A percentile compares a stretch with the other conserved stretches of the same genome.
These are phyloP conservation scores for Aspergillus biplanus DNA, from an alignment of 495 filamentous ascomycete genomes.

Conservation along the genomic window DNA sequence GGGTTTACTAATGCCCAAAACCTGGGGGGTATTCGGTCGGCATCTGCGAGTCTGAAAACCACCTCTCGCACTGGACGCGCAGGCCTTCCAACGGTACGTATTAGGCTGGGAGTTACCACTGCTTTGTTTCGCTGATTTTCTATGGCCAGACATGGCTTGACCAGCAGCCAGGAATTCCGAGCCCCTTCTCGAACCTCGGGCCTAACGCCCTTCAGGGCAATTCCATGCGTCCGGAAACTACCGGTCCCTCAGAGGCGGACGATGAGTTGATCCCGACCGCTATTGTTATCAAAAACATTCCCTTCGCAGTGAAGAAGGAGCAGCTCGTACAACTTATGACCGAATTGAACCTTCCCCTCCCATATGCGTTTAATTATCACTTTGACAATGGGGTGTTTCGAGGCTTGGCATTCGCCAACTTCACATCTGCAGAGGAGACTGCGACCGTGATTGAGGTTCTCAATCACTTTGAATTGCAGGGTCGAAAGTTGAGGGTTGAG, in stretches of 20 bases:
- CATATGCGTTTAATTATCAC: slow-evolving; percentile 99
- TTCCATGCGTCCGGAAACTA: slow-evolving; percentile 55
- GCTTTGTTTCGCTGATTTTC: slow-evolving; percentile 11
- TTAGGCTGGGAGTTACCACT: slow-evolving; percentile 1
- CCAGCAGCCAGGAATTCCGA: slow-evolving; percentile 57
- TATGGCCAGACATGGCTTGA: slow-evolving; percentile 61
- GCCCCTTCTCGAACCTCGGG: slow-evolving; percentile 56
- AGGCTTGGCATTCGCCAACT: slow-evolving; percentile 96
- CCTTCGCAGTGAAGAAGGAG: slow-evolving; percentile 97
- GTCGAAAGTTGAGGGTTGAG: slow-evolving; percentile 90
- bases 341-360: slow-evolving; percentile 83
- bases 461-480: slow-evolving; percentile 94
- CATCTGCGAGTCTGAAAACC: slow-evolving; percentile 61
- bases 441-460: slow-evolving; percentile 85
- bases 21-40: slow-evolving; percentile 56
- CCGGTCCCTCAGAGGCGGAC: slow-evolving; percentile 59
- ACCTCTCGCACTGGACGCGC: slow-evolving; percentile 51
- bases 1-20: slow-evolving; percentile 56
- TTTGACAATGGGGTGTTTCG: slow-evolving; percentile 98
- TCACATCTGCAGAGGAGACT: slow-evolving; percentile 93
- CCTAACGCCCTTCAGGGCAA: slow-evolving; percentile 53
- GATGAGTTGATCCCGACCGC: slow-evolving; percentile 96
- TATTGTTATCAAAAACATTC: slow-evolving; percentile 99
- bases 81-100: slow-evolving; percentile 62
- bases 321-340: slow-evolving; percentile 91